Percentiles rank a stretch among this genome's conserved stretches.
phyloP scores from a whole-genome alignment of 108 stramenopile species.

The Nitzschia inconspicua region DNA sequence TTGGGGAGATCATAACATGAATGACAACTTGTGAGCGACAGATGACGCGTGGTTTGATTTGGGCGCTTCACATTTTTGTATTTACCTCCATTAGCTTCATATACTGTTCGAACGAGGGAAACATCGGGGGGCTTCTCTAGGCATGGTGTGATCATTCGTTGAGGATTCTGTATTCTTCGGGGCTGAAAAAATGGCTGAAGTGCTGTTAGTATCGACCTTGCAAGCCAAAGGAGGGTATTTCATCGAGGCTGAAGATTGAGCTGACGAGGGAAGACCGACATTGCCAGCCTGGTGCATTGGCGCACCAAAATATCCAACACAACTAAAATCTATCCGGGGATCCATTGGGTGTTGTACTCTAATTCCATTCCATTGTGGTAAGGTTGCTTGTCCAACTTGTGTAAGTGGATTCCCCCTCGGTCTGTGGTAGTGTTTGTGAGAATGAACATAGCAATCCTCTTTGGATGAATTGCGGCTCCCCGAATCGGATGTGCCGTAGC shows the following conservation, averaged over 20 bases:
- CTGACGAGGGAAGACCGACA: neutral
- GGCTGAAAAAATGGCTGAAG: too few relatives aligned
- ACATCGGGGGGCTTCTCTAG: too few relatives aligned
- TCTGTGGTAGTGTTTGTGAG: neutral
- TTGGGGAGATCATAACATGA: neutral
- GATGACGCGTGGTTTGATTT: neutral
- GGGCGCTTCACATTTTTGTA: neutral
- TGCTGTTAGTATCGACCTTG: too few relatives aligned
- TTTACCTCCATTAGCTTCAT: conserved; percentile 33
- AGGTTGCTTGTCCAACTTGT: neutral
- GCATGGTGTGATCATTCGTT: neutral
- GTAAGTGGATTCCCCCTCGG: neutral
- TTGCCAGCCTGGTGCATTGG: too few relatives aligned
- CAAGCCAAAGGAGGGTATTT: too few relatives aligned
- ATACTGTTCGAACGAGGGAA: conserved; percentile 26
- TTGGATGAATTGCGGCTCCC: neutral
- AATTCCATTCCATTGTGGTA: conserved; percentile 46
- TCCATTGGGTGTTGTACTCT: conserved; percentile 49
- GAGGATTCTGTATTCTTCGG: too few relatives aligned
- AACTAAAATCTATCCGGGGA: conserved; percentile 52
- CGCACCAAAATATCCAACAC: conserved; percentile 25
- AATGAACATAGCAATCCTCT: neutral
- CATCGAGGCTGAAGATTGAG: too few relatives aligned
- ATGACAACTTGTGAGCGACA: conserved; percentile 12
- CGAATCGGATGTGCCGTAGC: neutral